Percentiles rank a stretch among this genome's conserved stretches.
Evolutionary conservation across 108 stramenopile species (phyloP).

Genomic region (Craspedostauros australis): DNA sequence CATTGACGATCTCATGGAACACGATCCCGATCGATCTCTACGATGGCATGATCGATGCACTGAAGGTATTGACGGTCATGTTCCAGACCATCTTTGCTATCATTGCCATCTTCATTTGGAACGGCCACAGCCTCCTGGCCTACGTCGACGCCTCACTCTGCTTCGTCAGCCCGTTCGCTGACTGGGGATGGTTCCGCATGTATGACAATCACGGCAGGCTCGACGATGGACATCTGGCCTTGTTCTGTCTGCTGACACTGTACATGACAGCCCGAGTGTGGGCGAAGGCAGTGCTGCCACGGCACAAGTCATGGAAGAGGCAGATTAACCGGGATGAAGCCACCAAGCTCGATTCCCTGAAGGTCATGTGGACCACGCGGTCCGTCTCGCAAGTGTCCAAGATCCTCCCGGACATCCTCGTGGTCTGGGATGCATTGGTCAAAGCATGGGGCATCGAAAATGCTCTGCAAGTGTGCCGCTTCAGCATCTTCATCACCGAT

Average conservation of each 20-base stretch:
- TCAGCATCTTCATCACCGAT: slow-evolving; percentile 32
- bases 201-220: slow-evolving; percentile 4
- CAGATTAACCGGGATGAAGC: neutral
- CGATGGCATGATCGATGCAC: slow-evolving; percentile 7
- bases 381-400: slow-evolving; percentile 24
- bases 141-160: slow-evolving; percentile 25
- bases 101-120: slow-evolving; percentile 18
- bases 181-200: slow-evolving; percentile 19
- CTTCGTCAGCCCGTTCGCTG: slow-evolving; percentile 10
- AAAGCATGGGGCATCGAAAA: slow-evolving; percentile 26
- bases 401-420: slow-evolving; percentile 28
- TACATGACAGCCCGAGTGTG: slow-evolving; percentile 34
- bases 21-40: slow-evolving; percentile 14
- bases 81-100: slow-evolving; percentile 26
- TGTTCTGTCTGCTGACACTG: slow-evolving; percentile 5
- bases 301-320: neutral
- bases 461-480: slow-evolving; percentile 23
- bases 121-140: slow-evolving; percentile 8
- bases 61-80: slow-evolving; percentile 23
- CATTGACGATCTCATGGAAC: slow-evolving; percentile 30
- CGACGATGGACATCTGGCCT: neutral
- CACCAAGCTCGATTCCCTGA: slow-evolving; percentile 10
- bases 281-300: slow-evolving; percentile 19
- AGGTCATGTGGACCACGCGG: slow-evolving; percentile 31
- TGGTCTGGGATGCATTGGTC: slow-evolving; percentile 19